A percentile compares a stretch with the other conserved stretches of the same genome.
phyloP scores from a whole-genome alignment of 179 eudicot species.

The Spergularia azorica region DNA sequence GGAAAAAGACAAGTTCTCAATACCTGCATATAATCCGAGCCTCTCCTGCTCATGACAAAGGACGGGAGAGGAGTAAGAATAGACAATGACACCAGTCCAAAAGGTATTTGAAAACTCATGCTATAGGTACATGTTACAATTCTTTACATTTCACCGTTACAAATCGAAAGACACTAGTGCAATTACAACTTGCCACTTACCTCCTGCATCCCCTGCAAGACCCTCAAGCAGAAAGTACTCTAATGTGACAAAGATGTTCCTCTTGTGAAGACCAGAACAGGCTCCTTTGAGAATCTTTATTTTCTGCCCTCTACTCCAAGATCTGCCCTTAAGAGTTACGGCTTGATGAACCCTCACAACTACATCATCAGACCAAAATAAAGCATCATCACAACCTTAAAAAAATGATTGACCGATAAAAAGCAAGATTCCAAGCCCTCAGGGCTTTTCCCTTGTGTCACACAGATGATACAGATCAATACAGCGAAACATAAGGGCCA shows the following conservation, averaged over 20 bases:
- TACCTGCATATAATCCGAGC: slow-evolving; percentile 74
- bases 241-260: slow-evolving; percentile 53
- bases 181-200: slow-evolving; percentile 40
- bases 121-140: too few relatives aligned
- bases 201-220: slow-evolving; percentile 62
- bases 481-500: too few relatives aligned
- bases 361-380: slow-evolving; percentile 13
- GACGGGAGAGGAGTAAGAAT: background rate
- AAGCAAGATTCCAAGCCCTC: background rate
- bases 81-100: background rate
- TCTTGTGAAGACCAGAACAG: slow-evolving; percentile 50
- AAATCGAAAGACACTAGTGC: background rate
- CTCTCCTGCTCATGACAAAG: slow-evolving; percentile 46
- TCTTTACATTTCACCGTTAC: background rate
- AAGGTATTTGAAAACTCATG: background rate
- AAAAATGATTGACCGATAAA: too few relatives aligned
- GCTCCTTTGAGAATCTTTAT: slow-evolving; percentile 78
- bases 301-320: slow-evolving; percentile 66
- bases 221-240: slow-evolving; percentile 76
- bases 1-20: slow-evolving; percentile 1
- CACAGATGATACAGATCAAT: too few relatives aligned
- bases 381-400: too few relatives aligned
- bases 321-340: slow-evolving; percentile 48
- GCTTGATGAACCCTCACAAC: slow-evolving; percentile 66
- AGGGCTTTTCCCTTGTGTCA: background rate